Evolutionary conservation across 768 basidiomycete genomes (phyloP).

Genomic region (Suillus luteus): DNA sequence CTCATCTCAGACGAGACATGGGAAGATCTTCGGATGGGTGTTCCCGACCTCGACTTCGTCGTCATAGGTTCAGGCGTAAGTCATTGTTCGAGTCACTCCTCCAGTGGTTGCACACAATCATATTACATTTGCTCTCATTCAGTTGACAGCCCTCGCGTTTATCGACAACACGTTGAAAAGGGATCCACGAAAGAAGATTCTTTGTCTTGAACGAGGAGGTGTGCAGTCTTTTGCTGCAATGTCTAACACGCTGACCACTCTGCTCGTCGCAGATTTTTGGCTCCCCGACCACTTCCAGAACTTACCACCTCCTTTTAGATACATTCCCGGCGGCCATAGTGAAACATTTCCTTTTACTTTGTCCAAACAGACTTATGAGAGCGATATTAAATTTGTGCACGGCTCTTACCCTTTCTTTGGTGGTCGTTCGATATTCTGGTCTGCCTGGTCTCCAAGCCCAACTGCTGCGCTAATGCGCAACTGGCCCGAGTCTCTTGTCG

Average conservation of each 20-base stretch:
- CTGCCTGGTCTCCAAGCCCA: conserved; percentile 23
- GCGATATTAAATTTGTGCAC: conserved; percentile 15
- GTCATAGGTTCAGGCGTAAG: neutral
- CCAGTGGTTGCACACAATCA: neutral
- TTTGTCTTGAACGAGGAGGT: conserved; percentile 20
- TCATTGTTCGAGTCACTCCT: neutral
- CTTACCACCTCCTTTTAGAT: neutral
- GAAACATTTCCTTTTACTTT: conserved; percentile 10
- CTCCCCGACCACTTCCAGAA: conserved; percentile 8
- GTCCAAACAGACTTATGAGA: conserved; percentile 8
- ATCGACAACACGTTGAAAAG: conserved; percentile 19
- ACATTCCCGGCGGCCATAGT: conserved; percentile 5
- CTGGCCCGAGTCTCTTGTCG: conserved; percentile 17
- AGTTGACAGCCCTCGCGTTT: conserved; percentile 19
- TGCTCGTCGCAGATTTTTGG: conserved; percentile 2
- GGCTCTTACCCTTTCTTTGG: conserved; percentile 23
- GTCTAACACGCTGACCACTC: neutral
- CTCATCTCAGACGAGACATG: neutral
- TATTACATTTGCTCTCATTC: neutral
- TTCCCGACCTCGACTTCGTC: neutral
- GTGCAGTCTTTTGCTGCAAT: conserved; percentile 8
- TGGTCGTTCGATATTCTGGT: conserved; percentile 20
- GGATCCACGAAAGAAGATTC: conserved; percentile 18
- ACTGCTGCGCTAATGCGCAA: conserved; percentile 15
- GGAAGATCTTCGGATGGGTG: neutral